Evolutionary conservation across 345 rosid species (phyloP), one percentile per base, ranked within the genome.

Genomic region (Sisymbrium irio): DNA sequence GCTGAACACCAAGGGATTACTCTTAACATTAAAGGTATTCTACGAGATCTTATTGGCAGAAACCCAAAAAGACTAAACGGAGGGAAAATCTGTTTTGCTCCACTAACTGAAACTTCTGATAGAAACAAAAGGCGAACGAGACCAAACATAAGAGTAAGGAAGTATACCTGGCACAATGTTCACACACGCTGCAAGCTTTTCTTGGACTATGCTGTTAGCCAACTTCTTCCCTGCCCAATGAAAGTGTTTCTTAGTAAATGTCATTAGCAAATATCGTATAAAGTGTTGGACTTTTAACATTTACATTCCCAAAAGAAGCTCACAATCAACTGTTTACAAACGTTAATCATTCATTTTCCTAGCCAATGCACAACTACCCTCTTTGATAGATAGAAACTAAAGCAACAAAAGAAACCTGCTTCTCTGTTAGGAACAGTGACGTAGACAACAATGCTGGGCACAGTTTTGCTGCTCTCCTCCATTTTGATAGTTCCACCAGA

Each of bases 121-220:
- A 20, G 19, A 63, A 64, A 64, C 39, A 56, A 41, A 54, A 54
- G 35, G 27, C 9, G 2, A 36, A 35, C 7, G 61, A 49, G 28
- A 44, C 10, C 11, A 65, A 41, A 71, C 46, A 40, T 67, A 36
- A 70, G 45, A 65, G 50, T 12, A 65, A 25, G 64, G 11, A 61
- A 69, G 33, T 82, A 75, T n/a, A n/a, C 98, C 97, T 62, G 98
- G 97, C 3, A 94, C 88, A 67, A 88, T 82, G 71, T 94, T 94
- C 37, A 89, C 95, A 78, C 98, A 94, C 2, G 96, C 98, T 32
- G 97, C 98, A 56, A 94, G 94, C 72, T 85, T 94, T 77, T 84
- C 96, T 58, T 81, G 84, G 72, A 91, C 83, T 28, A 94, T 78
- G 83, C 98, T 89, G 42, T 80, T 83, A 67, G 98, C 98, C 80